Evolutionary conservation across 1,284 basidiomycete species (phyloP), one percentile per base, ranked within the genome.

Genomic region (Mycena citricolor): DNA sequence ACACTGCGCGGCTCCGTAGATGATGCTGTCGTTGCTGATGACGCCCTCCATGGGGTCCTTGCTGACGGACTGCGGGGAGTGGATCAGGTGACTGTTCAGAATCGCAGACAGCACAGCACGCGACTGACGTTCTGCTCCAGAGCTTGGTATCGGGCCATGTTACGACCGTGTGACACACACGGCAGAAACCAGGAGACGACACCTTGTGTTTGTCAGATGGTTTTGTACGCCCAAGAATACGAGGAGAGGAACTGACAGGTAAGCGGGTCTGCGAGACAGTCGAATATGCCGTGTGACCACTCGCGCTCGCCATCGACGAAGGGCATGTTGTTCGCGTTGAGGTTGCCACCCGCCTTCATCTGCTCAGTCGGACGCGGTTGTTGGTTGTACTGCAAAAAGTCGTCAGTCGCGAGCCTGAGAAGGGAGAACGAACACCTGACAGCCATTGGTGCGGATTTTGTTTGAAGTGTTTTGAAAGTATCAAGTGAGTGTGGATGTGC

Each of bases 271-370:
- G 56, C 47, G 38, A 60, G 57, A 56, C 70, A 77, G 39, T 61
- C 61, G 42, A 56, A 72, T 24, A 75, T 49, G 2, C 66, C 67
- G 42, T 68, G 44, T 35, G 68, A 71, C 74, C 74, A 77, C 39
- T 70, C 71, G 49, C 74, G 67, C 34, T 71, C 70, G 22, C 68
- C 58, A 13, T 53, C 39, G 28, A 64, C 64, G 32, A 66, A 44
- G 5, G 68, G 68, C 23, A 70, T 45, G 56, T 71, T 71, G 41
- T 65, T 63, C 7, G 63, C 64, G 51, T 75, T 74, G 37, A 63
- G 60, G 54, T 69, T 64, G 21, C 70, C 65, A 24, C 66, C 61
- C 49, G 57, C 57, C 30, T 54, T 54, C 66, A 68, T 68, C 38
- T 56, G 60, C 19, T 53, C 56, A 1, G 47, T 56, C 23, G 58